Conservation (phyloP, 495 filamentous ascomycete species). For the Aspergillus homomorphus region DNA sequence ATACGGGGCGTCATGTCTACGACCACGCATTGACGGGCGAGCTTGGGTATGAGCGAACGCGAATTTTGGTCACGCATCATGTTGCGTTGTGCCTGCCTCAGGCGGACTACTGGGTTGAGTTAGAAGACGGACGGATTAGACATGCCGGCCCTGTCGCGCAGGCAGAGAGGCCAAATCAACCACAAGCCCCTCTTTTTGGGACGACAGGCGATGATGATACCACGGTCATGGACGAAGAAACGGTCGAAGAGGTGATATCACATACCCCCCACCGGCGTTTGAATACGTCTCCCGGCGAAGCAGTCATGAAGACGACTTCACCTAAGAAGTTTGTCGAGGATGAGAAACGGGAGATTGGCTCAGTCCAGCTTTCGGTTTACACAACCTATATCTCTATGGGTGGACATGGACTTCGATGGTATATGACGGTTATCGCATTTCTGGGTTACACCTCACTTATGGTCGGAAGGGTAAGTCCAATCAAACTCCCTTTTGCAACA, state of each 20-base stretch:
- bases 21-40: slow-evolving; percentile 70
- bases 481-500: background rate
- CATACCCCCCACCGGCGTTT: background rate
- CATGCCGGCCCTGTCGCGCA: slow-evolving; percentile 30
- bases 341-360: slow-evolving; percentile 64
- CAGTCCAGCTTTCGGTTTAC: slow-evolving; percentile 62
- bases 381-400: slow-evolving; percentile 49
- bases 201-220: background rate
- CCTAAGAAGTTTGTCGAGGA: slow-evolving; percentile 72
- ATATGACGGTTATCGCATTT: background rate
- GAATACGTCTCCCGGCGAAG: background rate
- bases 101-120: slow-evolving; percentile 66
- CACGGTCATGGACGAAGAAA: background rate
- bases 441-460: background rate
- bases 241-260: background rate
- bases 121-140: slow-evolving; percentile 57
- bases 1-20: slow-evolving; percentile 75
- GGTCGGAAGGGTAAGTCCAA: background rate
- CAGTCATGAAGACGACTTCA: slow-evolving; percentile 20
- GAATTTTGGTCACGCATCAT: slow-evolving; percentile 81
- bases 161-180: slow-evolving; percentile 20
- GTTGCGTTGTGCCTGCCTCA: slow-evolving; percentile 65
- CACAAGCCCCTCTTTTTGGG: background rate
- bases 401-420: background rate
- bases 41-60: slow-evolving; percentile 64